Evolutionary conservation across 2,329 filamentous ascomycete genomes (phyloP).

Genomic region (Hymenotorrendiella dingleyae): DNA sequence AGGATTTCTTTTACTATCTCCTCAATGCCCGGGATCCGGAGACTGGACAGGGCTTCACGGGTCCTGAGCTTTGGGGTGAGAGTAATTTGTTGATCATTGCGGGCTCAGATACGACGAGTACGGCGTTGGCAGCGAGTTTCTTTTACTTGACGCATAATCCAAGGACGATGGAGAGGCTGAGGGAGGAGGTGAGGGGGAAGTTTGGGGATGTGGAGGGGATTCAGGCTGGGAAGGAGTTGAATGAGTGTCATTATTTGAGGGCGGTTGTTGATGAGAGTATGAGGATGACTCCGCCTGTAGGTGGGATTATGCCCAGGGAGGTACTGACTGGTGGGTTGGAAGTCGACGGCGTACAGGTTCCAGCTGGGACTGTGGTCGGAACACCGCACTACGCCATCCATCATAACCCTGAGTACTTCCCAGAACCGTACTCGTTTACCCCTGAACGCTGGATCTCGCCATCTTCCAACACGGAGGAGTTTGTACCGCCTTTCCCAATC

Average conservation of each 20-base stretch:
- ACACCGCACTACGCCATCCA: constrained; percentile 41
- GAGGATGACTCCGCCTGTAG: constrained; percentile 25
- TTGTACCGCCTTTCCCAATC: no score
- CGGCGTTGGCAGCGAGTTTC: constrained; percentile 32
- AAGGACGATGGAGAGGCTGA: constrained; percentile 23
- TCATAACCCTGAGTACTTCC: constrained; percentile 39
- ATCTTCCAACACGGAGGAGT: neutral
- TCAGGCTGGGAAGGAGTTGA: constrained; percentile 22
- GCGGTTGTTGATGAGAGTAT: constrained; percentile 36
- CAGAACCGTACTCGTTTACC: constrained; percentile 34
- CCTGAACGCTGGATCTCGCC: constrained; percentile 41
- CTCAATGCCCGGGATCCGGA: constrained; percentile 67
- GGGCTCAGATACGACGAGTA: constrained; percentile 35
- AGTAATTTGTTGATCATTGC: constrained; percentile 19
- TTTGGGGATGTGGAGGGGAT: constrained; percentile 30
- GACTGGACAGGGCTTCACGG: constrained; percentile 44
- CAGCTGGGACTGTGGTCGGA: constrained; percentile 38
- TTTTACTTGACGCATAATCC: constrained; percentile 35
- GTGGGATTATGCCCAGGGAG: constrained; percentile 21
- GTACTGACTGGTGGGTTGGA: constrained; percentile 19
- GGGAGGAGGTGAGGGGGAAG: constrained; percentile 14
- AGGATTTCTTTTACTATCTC: constrained; percentile 72
- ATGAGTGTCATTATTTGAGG: constrained; percentile 34
- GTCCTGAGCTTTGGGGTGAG: constrained; percentile 30
- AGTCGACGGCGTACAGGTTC: constrained; percentile 28